Evolutionary conservation across 2,329 filamentous ascomycete genomes (phyloP).

Genomic region (Alternaria panax): DNA sequence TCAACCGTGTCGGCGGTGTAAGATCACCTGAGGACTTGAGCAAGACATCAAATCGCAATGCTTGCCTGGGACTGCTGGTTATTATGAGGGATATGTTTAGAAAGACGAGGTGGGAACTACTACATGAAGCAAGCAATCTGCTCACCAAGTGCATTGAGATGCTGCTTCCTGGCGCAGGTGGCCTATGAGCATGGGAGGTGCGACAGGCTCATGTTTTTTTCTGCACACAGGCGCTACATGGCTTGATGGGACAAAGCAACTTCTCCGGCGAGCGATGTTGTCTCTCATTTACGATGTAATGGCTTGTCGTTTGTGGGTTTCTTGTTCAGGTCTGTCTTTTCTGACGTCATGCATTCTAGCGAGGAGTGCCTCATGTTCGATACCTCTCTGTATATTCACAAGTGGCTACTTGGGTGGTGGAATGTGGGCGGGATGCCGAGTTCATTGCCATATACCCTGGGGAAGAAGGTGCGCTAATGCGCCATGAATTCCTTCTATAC

Average conservation of each 20-base stretch:
- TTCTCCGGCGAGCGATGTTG: neutral
- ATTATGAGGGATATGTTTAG: constrained; percentile 82
- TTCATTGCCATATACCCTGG: constrained; percentile 25
- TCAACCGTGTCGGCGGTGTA: constrained; percentile 75
- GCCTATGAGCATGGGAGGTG: constrained; percentile 5
- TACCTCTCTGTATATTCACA: constrained; percentile 16
- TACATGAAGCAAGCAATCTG: constrained; percentile 84
- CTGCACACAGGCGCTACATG: neutral
- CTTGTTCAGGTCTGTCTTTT: constrained; percentile 12
- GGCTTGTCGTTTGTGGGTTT: constrained; percentile 4
- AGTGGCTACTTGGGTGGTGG: constrained; percentile 7
- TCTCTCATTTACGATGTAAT: constrained; percentile 20
- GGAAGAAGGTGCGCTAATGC: constrained; percentile 12
- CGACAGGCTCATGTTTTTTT: neutral
- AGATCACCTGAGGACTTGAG: constrained; percentile 79
- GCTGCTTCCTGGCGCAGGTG: constrained; percentile 49
- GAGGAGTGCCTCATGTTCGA: constrained; percentile 17
- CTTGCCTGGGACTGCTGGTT: constrained; percentile 80
- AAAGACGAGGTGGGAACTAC: constrained; percentile 86
- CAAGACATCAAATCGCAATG: constrained; percentile 76
- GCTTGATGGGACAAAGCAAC: neutral
- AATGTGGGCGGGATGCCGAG: constrained; percentile 8
- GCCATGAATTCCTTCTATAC: constrained; percentile 3
- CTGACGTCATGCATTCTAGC: constrained; percentile 21
- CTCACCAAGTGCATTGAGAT: constrained; percentile 80